These are phyloP conservation scores for Backusella morwellensis DNA, from an alignment of 192 early-diverging fungal species.

Conservation along the genomic window DNA sequence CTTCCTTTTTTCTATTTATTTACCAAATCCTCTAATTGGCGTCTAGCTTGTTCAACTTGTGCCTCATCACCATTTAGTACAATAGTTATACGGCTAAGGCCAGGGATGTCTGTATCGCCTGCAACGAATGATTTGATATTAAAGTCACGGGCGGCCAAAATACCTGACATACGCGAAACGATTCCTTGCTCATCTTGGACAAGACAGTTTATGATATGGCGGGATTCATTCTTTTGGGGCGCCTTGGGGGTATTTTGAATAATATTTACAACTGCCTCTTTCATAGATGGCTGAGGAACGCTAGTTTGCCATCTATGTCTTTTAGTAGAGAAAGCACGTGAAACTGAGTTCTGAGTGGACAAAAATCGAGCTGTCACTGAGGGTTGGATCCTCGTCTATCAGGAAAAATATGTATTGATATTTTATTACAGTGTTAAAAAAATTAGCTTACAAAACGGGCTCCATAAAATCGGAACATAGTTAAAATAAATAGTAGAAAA, in stretches of 20 bases:
- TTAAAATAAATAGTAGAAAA: neutral
- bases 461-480: neutral
- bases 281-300: constrained; percentile 63
- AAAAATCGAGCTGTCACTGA: neutral
- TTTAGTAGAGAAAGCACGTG: constrained; percentile 22
- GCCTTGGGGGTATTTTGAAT: constrained; percentile 86
- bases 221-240: constrained; percentile 48
- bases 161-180: constrained; percentile 76
- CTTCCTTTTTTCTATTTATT: neutral
- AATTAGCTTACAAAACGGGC: neutral
- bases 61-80: constrained; percentile 84
- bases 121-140: constrained; percentile 98
- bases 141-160: constrained; percentile 92
- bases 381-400: neutral
- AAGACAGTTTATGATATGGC: constrained; percentile 94
- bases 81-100: constrained; percentile 93
- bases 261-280: constrained; percentile 96
- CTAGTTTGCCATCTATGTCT: constrained; percentile 27
- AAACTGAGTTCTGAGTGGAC: constrained; percentile 11
- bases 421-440: neutral
- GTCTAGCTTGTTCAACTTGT: constrained; percentile 87
- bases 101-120: constrained; percentile 90
- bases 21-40: constrained; percentile 95
- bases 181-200: constrained; percentile 92
- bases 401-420: neutral